Evolutionary conservation across 1,284 basidiomycete genomes (phyloP).

Genomic region (Fomitopsis schrenkii): DNA sequence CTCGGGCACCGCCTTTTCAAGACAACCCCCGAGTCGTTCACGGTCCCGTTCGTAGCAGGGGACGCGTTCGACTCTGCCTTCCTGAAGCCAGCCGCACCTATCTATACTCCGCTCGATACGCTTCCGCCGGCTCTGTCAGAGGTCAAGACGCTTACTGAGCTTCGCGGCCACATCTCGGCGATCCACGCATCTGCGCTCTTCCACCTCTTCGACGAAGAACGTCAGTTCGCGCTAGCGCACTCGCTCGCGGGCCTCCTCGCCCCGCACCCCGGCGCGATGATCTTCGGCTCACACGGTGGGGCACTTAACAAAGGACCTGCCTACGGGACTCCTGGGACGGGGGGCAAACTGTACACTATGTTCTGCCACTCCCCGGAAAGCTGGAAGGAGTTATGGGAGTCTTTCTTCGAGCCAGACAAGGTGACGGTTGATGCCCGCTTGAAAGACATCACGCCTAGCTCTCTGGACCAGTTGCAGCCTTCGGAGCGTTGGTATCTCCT

Average conservation of each 20-base stretch:
- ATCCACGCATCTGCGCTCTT: slow-evolving; percentile 36
- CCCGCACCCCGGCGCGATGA: slow-evolving; percentile 28
- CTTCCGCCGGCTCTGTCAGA: slow-evolving; percentile 20
- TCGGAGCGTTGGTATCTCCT: slow-evolving; percentile 16
- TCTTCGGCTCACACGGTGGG: slow-evolving; percentile 30
- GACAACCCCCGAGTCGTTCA: slow-evolving; percentile 30
- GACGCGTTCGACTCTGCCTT: slow-evolving; percentile 34
- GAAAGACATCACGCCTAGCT: no score
- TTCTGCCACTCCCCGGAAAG: slow-evolving; percentile 27
- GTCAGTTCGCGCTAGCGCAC: slow-evolving; percentile 34
- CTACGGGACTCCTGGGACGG: slow-evolving; percentile 5
- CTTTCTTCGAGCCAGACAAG: slow-evolving; percentile 28
- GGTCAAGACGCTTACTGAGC: slow-evolving; percentile 27
- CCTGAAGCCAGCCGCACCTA: slow-evolving; percentile 17
- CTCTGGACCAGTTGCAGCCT: no score
- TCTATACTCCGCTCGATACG: neutral
- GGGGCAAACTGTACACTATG: slow-evolving; percentile 6
- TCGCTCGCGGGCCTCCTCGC: slow-evolving; percentile 31
- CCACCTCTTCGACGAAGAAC: slow-evolving; percentile 40
- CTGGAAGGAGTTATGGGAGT: slow-evolving; percentile 32
- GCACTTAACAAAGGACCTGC: neutral
- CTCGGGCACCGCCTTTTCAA: slow-evolving; percentile 14
- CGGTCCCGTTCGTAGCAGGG: slow-evolving; percentile 36
- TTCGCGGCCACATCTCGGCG: slow-evolving; percentile 18
- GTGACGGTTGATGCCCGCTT: slow-evolving; percentile 14